phyloP scores from a whole-genome alignment of 139 green algal species.

The Bryopsis sp. region DNA sequence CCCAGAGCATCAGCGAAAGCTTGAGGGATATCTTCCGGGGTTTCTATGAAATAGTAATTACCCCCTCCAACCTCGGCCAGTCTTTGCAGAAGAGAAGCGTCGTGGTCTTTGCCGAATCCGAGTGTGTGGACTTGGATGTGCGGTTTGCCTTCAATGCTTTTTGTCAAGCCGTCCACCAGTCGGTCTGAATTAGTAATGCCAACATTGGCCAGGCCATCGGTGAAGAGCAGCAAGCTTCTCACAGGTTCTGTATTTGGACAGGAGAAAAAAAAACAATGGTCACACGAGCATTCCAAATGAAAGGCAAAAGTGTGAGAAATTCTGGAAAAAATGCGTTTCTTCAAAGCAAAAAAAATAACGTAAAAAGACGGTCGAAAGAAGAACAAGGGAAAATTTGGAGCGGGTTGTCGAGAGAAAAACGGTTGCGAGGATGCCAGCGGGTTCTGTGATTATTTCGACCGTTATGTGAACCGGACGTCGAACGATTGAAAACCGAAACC shows the following conservation, averaged over 20 bases:
- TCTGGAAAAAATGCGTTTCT: too few relatives aligned
- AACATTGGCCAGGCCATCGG: constrained; percentile 29
- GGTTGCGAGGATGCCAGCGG: too few relatives aligned
- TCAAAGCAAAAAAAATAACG: too few relatives aligned
- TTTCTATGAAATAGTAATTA: constrained; percentile 39
- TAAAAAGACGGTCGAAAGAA: too few relatives aligned
- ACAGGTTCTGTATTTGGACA: constrained; percentile 1
- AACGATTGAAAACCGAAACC: too few relatives aligned
- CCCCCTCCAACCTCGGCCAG: constrained; percentile 31
- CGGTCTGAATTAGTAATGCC: constrained; percentile 8
- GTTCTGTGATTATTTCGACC: too few relatives aligned
- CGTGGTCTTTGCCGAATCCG: constrained; percentile 28
- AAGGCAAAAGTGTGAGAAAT: too few relatives aligned
- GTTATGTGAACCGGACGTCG: too few relatives aligned
- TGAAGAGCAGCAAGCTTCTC: constrained; percentile 30
- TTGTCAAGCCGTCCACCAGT: not conserved
- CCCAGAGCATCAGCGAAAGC: constrained; percentile 30
- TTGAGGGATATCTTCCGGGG: constrained; percentile 13
- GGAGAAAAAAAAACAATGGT: constrained; percentile 7
- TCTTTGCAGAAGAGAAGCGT: constrained; percentile 29
- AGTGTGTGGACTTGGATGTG: constrained; percentile 35
- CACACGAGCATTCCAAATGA: not conserved
- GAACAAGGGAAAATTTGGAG: too few relatives aligned
- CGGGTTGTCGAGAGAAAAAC: too few relatives aligned
- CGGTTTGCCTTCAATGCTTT: not conserved